Evolutionary conservation across 192 early-diverging fungal species (phyloP).

Genomic region (Coemansia sp.): DNA sequence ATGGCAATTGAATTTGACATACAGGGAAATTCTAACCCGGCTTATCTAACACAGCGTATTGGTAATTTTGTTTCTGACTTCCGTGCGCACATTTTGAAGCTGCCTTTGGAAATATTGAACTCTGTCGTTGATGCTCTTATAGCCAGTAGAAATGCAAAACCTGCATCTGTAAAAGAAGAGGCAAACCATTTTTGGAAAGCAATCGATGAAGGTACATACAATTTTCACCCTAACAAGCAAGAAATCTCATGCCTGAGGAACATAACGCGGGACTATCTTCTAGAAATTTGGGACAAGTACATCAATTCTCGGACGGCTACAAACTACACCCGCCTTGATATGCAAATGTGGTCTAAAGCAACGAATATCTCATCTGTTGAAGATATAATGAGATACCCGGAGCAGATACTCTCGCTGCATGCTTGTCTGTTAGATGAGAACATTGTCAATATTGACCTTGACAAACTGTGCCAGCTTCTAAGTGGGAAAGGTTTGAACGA

Average conservation of each 20-base stretch:
- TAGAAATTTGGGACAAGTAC: constrained; percentile 30
- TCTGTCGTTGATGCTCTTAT: constrained; percentile 56
- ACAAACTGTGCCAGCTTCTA: too few species aligned
- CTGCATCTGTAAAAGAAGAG: constrained; percentile 67
- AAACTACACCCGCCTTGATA: constrained; percentile 26
- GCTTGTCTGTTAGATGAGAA: too few species aligned
- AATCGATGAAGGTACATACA: constrained; percentile 61
- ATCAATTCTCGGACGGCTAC: constrained; percentile 16
- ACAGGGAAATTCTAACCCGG: constrained; percentile 75
- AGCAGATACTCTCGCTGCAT: too few species aligned
- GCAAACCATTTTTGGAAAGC: constrained; percentile 55
- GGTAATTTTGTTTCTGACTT: constrained; percentile 66
- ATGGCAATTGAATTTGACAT: constrained; percentile 58
- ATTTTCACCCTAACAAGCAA: constrained; percentile 58
- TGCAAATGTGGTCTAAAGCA: constrained; percentile 15
- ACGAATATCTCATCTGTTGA: too few species aligned
- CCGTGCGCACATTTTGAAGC: constrained; percentile 4
- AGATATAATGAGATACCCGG: too few species aligned
- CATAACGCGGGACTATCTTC: constrained; percentile 18
- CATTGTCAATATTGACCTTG: too few species aligned
- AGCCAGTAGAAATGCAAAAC: constrained; percentile 57
- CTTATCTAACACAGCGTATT: constrained; percentile 70
- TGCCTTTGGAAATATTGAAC: constrained; percentile 41
- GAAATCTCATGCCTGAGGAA: constrained; percentile 1
- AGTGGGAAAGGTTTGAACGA: too few species aligned